Conservation (phyloP, 805 yeast species). For the Blastobotrys parvus region DNA sequence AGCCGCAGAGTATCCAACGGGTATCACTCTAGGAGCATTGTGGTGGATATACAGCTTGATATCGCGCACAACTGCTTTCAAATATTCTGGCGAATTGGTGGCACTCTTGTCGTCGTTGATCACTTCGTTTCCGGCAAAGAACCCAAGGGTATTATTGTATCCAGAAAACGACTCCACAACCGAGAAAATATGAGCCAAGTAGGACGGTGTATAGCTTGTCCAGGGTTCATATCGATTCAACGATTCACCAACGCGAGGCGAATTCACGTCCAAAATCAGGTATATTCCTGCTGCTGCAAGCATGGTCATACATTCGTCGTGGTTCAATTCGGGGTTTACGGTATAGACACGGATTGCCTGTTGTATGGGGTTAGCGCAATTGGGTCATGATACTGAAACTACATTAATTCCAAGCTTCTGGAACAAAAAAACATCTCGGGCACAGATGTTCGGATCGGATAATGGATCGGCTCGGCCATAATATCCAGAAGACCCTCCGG, state of each 20-base stretch:
- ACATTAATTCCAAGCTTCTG: slow-evolving; percentile 75
- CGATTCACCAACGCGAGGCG: slow-evolving; percentile 71
- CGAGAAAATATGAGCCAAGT: slow-evolving; percentile 66
- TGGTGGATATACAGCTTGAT: slow-evolving; percentile 59
- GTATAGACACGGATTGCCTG: slow-evolving; percentile 80
- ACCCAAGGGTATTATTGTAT: slow-evolving; percentile 87
- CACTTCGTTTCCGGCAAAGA: slow-evolving; percentile 94
- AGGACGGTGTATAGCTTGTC: slow-evolving; percentile 67
- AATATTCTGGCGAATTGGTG: slow-evolving; percentile 54
- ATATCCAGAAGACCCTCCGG: slow-evolving; percentile 81
- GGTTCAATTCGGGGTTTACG: slow-evolving; percentile 71
- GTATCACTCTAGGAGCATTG: slow-evolving; percentile 58
- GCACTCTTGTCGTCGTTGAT: slow-evolving; percentile 69
- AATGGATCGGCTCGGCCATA: slow-evolving; percentile 59
- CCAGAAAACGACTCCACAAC: slow-evolving; percentile 74
- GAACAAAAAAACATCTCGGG: slow-evolving; percentile 72
- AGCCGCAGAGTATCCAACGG: slow-evolving; percentile 95
- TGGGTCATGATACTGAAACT: not conserved
- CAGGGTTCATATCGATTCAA: slow-evolving; percentile 90
- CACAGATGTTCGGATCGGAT: slow-evolving; percentile 62
- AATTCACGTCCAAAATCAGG: slow-evolving; percentile 81
- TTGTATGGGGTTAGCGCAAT: not conserved
- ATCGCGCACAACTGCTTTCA: slow-evolving; percentile 75
- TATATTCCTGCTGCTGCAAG: slow-evolving; percentile 91
- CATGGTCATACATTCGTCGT: slow-evolving; percentile 85